Percentiles rank a stretch among this genome's conserved stretches.
These are phyloP conservation scores for Arthrobotrys conoides DNA, from an alignment of 2,329 filamentous ascomycete species.

Conservation along the genomic window DNA sequence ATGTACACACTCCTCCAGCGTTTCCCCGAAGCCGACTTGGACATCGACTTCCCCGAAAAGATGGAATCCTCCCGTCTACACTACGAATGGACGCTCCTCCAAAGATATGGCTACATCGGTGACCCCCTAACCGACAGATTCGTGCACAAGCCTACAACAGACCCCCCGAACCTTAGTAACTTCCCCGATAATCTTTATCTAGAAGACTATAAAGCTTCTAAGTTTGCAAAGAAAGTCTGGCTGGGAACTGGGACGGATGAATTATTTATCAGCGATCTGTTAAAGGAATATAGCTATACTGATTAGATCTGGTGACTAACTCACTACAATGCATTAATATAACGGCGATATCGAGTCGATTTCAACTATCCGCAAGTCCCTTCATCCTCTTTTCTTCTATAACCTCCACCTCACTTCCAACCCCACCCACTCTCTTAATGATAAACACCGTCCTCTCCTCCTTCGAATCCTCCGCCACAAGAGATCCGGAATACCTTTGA, in stretches of 20 bases:
- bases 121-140: conserved; percentile 33
- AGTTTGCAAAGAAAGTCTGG: conserved; percentile 39
- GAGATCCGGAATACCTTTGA: too few relatives aligned
- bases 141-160: neutral
- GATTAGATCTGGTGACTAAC: neutral
- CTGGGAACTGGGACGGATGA: conserved; percentile 29
- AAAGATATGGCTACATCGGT: conserved; percentile 33
- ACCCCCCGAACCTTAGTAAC: neutral
- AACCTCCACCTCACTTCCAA: neutral
- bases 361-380: too few relatives aligned
- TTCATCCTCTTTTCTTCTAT: too few relatives aligned
- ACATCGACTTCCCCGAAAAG: conserved; percentile 14
- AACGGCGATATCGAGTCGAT: too few relatives aligned
- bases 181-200: conserved; percentile 16
- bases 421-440: neutral
- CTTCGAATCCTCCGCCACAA: neutral
- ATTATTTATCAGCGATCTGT: conserved; percentile 7
- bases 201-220: conserved; percentile 28
- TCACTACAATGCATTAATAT: too few relatives aligned
- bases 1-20: conserved; percentile 36
- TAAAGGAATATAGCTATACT: neutral
- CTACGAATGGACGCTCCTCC: conserved; percentile 29
- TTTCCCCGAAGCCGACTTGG: conserved; percentile 21
- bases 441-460: neutral
- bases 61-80: conserved; percentile 41